These are phyloP conservation scores for Ganoderma multipileum DNA, from an alignment of 1,284 basidiomycete species.

Conservation along the genomic window DNA sequence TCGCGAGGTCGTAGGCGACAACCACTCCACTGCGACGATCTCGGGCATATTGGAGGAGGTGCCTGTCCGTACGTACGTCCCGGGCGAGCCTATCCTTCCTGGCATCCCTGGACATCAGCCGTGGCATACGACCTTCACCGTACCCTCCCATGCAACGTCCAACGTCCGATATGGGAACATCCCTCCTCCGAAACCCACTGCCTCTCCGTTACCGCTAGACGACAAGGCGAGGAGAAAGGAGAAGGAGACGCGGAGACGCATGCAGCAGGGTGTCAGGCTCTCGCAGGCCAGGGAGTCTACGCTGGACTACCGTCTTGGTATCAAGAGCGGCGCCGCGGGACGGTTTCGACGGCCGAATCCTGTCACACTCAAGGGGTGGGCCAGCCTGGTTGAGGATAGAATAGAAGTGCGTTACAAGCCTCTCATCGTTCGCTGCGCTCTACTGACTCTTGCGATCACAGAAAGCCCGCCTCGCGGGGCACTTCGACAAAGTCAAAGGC, in stretches of 20 bases:
- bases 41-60: conserved; percentile 9
- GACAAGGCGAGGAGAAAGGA: conserved; percentile 58
- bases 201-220: conserved; percentile 48
- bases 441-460: conserved; percentile 35
- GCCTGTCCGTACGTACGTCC: conserved; percentile 23
- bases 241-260: conserved; percentile 59
- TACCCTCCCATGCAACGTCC: conserved; percentile 58
- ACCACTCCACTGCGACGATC: background rate
- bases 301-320: conserved; percentile 75
- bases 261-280: conserved; percentile 62
- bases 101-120: conserved; percentile 64
- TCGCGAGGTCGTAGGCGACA: conserved; percentile 10
- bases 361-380: conserved; percentile 76
- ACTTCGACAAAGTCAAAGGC: conserved; percentile 78
- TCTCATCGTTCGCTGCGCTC: background rate
- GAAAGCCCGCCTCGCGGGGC: conserved; percentile 72
- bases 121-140: conserved; percentile 74
- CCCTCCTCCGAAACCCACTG: conserved; percentile 34
- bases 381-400: conserved; percentile 77
- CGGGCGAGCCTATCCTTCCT: conserved; percentile 54
- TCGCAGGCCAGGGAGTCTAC: conserved; percentile 74
- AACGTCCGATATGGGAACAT: conserved; percentile 59
- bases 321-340: conserved; percentile 48
- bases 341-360: conserved; percentile 54
- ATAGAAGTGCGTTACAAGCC: conserved; percentile 68